Conservation (phyloP, 2,329 filamentous ascomycete species). For the Aspergillus spinulosporus region DNA sequence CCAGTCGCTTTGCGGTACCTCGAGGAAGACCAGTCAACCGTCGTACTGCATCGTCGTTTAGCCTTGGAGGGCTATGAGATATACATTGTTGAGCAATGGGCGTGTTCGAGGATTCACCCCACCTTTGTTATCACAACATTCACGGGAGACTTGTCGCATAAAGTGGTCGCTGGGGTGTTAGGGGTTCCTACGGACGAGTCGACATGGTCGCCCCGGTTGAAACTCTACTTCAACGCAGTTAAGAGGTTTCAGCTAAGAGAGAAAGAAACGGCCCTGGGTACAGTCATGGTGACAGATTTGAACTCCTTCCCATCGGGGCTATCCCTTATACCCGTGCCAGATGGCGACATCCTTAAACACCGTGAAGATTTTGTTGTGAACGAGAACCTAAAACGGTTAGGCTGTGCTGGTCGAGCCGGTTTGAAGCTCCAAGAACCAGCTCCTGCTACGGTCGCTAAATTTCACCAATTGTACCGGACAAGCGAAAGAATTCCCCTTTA, state of each 20-base stretch:
- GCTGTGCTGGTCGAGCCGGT: conserved; percentile 86
- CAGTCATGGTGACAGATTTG: conserved; percentile 90
- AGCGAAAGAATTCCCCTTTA: conserved; percentile 78
- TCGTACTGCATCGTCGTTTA: conserved; percentile 69
- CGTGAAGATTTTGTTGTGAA: conserved; percentile 88
- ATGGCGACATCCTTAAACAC: conserved; percentile 78
- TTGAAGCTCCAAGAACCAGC: conserved; percentile 77
- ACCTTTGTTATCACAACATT: conserved; percentile 92
- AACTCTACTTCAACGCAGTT: conserved; percentile 82
- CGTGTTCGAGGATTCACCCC: conserved; percentile 84
- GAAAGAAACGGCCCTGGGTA: conserved; percentile 78
- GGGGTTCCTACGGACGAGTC: conserved; percentile 77
- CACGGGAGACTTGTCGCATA: conserved; percentile 79
- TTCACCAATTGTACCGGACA: conserved; percentile 84
- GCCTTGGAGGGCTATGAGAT: conserved; percentile 81
- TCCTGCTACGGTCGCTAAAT: conserved; percentile 82
- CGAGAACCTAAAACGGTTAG: conserved; percentile 86
- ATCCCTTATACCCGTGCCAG: conserved; percentile 86
- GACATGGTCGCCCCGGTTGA: conserved; percentile 75
- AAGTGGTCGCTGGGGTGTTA: conserved; percentile 75
- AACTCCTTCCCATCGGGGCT: conserved; percentile 88
- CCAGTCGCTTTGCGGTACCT: conserved; percentile 71
- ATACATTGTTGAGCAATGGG: conserved; percentile 97
- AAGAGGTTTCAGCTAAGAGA: conserved; percentile 81
- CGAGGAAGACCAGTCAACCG: conserved; percentile 77